Base-by-base conservation (phyloP, 2,329 filamentous ascomycete genomes). In the Decorospora gaudefroyi region DNA sequence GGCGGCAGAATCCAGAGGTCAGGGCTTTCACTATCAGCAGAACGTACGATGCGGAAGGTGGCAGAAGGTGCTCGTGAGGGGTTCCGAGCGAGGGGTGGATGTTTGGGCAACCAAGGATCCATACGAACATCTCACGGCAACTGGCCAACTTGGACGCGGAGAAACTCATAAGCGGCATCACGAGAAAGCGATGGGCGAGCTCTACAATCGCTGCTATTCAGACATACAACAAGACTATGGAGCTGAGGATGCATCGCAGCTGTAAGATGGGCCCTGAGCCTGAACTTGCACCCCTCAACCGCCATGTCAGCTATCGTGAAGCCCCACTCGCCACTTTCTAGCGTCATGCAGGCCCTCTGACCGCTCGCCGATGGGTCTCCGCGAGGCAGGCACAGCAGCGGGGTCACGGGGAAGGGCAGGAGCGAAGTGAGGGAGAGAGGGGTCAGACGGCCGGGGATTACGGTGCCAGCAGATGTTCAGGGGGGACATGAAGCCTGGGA, bases 151-250 rank as follows among this genome's bases (percentile, higher is more conserved):
- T 19, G 34, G 29, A 39, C 16, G 18, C 33, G 21, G 23, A 50
- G 12, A 10, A 18, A 13, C 7, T 25, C 41, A 21, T 49, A 27
- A 41, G 4, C 11, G 18, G 38, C 30, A 49, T 28, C 42, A 55
- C 34, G 32, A 30, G 53, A 59, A 49, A 56, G 53, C 49, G 34
- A 47, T 54, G 18, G 37, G 40, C 34, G 46, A 65, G 55, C 25
- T 64, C 41, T 57, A 52, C 43, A 40, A 55, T 42, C 39, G 54
- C 47, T 39, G 7, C 26, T 26, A 21, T 40, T 46, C 30, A 39
- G 27, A 19, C 11, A 15, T 26, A 21, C n/a, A 22, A 2, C 9
- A 25, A 16, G 13, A 40, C 22, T 10, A 22, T 28, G 27, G 41
- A 18, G 54, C 21, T 48, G 45, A 49, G 18, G 15, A 52, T 59